Conservation (phyloP, 163 green algal species). For the Scenedesmus sp. region DNA sequence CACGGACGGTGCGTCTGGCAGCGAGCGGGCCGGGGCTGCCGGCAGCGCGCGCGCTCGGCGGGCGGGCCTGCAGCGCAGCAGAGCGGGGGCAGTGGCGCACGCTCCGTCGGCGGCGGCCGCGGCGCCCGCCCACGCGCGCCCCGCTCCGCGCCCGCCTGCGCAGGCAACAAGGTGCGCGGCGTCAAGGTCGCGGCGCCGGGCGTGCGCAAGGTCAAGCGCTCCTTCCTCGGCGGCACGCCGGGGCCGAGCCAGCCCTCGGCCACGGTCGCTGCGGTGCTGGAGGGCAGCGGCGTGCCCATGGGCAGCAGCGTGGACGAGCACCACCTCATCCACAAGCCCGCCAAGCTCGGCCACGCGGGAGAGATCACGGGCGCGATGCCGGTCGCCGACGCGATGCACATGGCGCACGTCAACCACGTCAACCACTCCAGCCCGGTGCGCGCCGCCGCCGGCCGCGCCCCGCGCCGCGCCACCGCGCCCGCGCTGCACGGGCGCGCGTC, state of each 20-base stretch:
- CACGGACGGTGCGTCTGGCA: slow-evolving; percentile 22
- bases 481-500: too few relatives aligned
- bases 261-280: slow-evolving; percentile 33
- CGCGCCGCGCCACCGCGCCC: too few relatives aligned
- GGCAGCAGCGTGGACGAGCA: slow-evolving; percentile 28
- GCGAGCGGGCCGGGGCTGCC: too few relatives aligned
- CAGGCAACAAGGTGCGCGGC: slow-evolving; percentile 37
- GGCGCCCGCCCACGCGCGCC: too few relatives aligned
- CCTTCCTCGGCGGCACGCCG: not conserved
- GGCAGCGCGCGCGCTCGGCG: too few relatives aligned
- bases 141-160: too few relatives aligned
- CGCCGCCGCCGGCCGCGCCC: too few relatives aligned
- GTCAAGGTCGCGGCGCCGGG: slow-evolving; percentile 43
- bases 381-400: slow-evolving; percentile 36
- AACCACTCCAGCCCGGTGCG: not conserved
- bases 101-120: too few relatives aligned
- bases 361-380: slow-evolving; percentile 42
- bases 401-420: not conserved
- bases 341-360: slow-evolving; percentile 8
- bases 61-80: too few relatives aligned
- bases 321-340: slow-evolving; percentile 46
- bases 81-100: too few relatives aligned
- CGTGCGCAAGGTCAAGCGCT: slow-evolving; percentile 28
- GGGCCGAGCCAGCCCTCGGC: slow-evolving; percentile 12
- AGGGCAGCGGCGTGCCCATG: slow-evolving; percentile 30